Percentiles rank a stretch among this genome's conserved stretches.
Evolutionary conservation across 2,329 filamentous ascomycete genomes (phyloP).

Genomic region (Colletotrichum orbiculare): DNA sequence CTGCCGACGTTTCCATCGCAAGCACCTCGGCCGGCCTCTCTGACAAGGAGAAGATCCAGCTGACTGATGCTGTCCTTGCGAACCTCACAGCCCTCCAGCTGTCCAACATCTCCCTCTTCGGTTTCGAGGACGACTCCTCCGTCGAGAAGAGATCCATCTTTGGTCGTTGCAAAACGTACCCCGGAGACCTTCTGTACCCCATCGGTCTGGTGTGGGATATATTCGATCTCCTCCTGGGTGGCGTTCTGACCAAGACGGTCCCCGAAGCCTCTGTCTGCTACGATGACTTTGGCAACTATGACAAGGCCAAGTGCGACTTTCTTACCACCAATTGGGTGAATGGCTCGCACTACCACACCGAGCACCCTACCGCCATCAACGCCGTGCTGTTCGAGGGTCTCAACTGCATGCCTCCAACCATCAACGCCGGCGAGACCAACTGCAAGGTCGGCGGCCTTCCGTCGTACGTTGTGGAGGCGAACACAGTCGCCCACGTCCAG

Average conservation of each 20-base stretch:
- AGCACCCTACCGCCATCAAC: constrained; percentile 43
- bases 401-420: constrained; percentile 41
- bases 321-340: constrained; percentile 45
- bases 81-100: constrained; percentile 45
- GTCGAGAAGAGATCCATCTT: constrained; percentile 38
- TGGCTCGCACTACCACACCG: constrained; percentile 41
- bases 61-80: constrained; percentile 48
- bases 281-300: constrained; percentile 44
- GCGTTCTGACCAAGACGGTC: constrained; percentile 44
- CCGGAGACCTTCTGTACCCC: constrained; percentile 47
- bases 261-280: constrained; percentile 49
- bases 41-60: constrained; percentile 42
- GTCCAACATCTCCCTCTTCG: constrained; percentile 46
- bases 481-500: constrained; percentile 47
- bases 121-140: constrained; percentile 42
- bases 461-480: constrained; percentile 49
- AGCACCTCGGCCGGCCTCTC: constrained; percentile 24
- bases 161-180: constrained; percentile 48
- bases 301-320: constrained; percentile 45
- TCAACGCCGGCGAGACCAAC: constrained; percentile 31
- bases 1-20: constrained; percentile 18
- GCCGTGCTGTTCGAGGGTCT: constrained; percentile 42
- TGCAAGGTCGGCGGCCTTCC: constrained; percentile 34
- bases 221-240: constrained; percentile 49
- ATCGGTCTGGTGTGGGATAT: constrained; percentile 43